Evolutionary conservation across 2,329 filamentous ascomycete genomes (phyloP), one percentile per base, ranked within the genome.

Genomic region (Parastagonospora avenae): DNA sequence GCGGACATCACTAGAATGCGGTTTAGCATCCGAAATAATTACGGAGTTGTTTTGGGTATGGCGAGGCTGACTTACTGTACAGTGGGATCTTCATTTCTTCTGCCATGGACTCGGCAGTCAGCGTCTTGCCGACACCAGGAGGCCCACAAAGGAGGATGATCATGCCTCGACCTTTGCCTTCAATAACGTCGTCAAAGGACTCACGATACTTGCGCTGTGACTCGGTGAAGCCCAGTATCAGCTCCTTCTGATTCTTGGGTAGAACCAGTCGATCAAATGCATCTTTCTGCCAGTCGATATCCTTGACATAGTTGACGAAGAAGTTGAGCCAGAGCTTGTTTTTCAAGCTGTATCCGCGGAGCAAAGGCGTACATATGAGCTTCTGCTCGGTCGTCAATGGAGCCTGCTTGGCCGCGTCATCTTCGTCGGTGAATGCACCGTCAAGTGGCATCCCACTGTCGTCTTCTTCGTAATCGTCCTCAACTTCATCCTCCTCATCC

Each of bases 171-270:
- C 67, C 67, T 28, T 70, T 70, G 19, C 79, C 80, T 27, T 76
- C 72, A 10, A 83, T 77, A 0, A 95, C 76, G 16, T 62, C 59
- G 47, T 62, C 59, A 10, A 62, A 62, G 1, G 43, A 53, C 11
- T 60, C 47, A 4, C 54, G 52, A 33, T 47, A 54, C 29, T 62
- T 55, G 0, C 91, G 91, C 48, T 89, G 88, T 62, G 87, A 86
- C 50, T 93, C 83, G 2, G 92, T 80, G 67, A 95, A 91, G 11
- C 89, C 89, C 52, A 62, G 46, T 33, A 68, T 65, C 0, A 66
- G 50, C 10, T 68, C 62, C 16, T 63, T 64, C 27, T 63, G 55
- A 27, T 63, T 56, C 36, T 59, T 59, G 56, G 15, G 59, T 4
- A 62, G 67, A 14, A 77, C 73, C 0, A 77, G 72, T 15, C 78